Evolutionary conservation across 1,139 yeast genomes (phyloP), one percentile per base, ranked within the genome.

Genomic region (Chernovozyma aurita): DNA sequence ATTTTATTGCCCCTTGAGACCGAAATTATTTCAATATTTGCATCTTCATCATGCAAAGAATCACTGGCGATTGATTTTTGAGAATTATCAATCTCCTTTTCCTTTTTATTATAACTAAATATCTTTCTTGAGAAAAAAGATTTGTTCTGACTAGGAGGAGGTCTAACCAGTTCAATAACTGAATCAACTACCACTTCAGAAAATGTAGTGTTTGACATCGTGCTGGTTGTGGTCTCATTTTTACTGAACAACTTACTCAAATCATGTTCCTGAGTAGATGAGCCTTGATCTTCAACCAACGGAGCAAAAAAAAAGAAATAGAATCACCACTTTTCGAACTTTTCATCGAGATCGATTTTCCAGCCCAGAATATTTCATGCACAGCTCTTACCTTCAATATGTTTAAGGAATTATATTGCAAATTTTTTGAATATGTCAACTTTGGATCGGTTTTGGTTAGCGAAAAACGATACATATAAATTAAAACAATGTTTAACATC

Each of bases 361-460:
- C 24, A 12, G 37, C 32, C 37, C 37, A 34, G 16, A 31, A 34
- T n/a, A 24, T 9, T 18, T 31, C 37, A 13, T 34, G 37, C n/a
- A 34, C 11, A 4, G 21, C 30, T 15, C 27, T 18, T 4, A 20
- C n/a, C 21, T 22, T 30, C 6, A 34, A 18, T 7, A 30, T 16
- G 4, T 17, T 26, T 9, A 7, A 9, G 18, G 27, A 14, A n/a
- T 24, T 25, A 24, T 34, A 34, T 12, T 11, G 11, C 18, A 16
- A 12, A 20, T 26, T 26, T 6, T 26, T 11, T 7, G 28, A 11
- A n/a, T 11, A n/a, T n/a, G 25, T 22, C 12, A n/a, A 22, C 12
- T 22, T 22, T 11, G 11, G 11, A n/a, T 11, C 11, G 36, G 31
- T 5, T 11, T 18, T 22, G 6, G 13, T 12, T n/a, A n/a, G 29